Percentiles rank a stretch among this genome's conserved stretches.
phyloP scores from a whole-genome alignment of 1,284 basidiomycete genomes.

The Puccinia triticina region DNA sequence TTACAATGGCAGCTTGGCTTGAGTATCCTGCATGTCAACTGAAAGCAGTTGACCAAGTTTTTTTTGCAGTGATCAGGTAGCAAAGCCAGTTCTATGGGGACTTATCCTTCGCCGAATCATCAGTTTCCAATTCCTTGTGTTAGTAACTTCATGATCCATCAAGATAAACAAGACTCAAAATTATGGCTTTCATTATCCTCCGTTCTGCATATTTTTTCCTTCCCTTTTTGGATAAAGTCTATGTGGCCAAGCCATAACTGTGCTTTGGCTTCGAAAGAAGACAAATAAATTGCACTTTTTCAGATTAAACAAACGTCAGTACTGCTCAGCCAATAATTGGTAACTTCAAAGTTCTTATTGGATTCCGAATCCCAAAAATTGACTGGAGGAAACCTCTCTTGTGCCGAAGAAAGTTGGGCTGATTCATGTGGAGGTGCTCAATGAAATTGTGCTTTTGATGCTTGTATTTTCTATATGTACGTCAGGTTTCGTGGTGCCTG shows the following conservation, averaged over 20 bases:
- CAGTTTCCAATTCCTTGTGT: neutral
- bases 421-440: slow-evolving; percentile 3
- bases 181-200: neutral
- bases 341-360: no score
- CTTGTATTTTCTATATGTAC: neutral
- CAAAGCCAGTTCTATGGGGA: neutral
- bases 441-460: slow-evolving; percentile 10
- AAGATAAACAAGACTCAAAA: neutral
- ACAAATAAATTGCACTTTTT: neutral
- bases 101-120: slow-evolving; percentile 5
- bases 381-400: no score
- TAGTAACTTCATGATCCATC: neutral
- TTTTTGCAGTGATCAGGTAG: no score
- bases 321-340: neutral
- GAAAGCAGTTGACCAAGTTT: no score
- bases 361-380: no score
- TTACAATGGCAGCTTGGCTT: no score
- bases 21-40: no score
- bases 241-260: neutral
- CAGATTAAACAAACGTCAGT: slow-evolving; percentile 17
- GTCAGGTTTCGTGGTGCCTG: neutral
- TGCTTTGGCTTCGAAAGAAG: neutral
- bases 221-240: neutral
- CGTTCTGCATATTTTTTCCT: neutral
- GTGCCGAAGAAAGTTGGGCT: neutral